Evolutionary conservation across 73 alveolate genomes (phyloP), one percentile per base, ranked within the genome.

Genomic region (Paramecium octaurelia): DNA sequence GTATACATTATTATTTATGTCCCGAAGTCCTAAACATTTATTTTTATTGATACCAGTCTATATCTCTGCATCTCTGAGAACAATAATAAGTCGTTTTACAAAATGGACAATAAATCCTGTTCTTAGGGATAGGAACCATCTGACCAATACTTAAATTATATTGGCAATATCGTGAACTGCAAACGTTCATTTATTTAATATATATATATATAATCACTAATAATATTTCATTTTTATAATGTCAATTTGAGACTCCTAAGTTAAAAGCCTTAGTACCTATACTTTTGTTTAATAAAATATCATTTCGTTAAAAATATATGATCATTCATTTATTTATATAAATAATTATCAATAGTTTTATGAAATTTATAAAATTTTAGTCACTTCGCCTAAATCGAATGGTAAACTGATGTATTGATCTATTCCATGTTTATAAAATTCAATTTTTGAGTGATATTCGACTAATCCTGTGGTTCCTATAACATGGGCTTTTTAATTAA

Each of bases 121-220:
- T 23, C 18, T 44, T 80, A 24, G 91, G 91, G 16, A 44, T 34
- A 11, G 70, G 27, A 40, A 80, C 75, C 91, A 44, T 24, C n/a
- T 80, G 10, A 27, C 76, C 91, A 8, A 24, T 38, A 75, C 34
- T 38, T 42, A 42, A 24, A 18, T 80, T 80, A 27, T 24, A 48
- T 80, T 80, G 75, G 24, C 91, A 80, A 80, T 80, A 80, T 31
- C 91, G 91, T 11, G 91, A 80, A 44, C 91, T 27, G 75, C 91
- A 80, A 80, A 44, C 75, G 70, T 80, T 44, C 91, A 80, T 80
- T 64, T 38, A 80, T 31, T 54, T 54, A 3, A 14, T 3, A 23
- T 23, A 60, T 34, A 64, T 64, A 14, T 59, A 18, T 59, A 18
- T 54, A 18, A 54, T 54, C 69, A 54, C 14, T 54, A 3, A 54